Percentiles rank a stretch among this genome's conserved stretches.
phyloP scores from a whole-genome alignment of 139 green algal species.

The Tetradesmus lagerheimii region DNA sequence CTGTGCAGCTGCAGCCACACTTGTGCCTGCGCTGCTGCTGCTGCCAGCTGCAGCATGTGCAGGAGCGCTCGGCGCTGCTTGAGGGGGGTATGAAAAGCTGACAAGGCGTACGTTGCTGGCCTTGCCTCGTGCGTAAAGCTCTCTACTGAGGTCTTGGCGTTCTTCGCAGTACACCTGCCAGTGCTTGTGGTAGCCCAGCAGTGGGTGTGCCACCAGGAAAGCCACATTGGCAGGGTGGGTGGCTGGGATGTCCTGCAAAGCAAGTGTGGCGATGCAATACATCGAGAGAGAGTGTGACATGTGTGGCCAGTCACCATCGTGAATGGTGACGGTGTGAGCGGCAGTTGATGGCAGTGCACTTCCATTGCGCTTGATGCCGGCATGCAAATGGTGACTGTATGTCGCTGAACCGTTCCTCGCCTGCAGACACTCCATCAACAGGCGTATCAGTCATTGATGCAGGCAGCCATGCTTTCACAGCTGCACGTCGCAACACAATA shows the following conservation, averaged over 20 bases:
- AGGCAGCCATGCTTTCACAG: background rate
- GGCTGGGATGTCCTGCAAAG: background rate
- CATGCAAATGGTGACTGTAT: no score
- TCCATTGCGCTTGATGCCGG: no score
- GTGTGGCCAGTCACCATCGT: background rate
- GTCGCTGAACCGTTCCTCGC: no score
- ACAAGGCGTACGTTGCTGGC: background rate
- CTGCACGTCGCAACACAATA: no score
- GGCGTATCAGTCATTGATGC: background rate
- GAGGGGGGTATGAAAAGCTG: background rate
- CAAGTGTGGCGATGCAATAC: background rate
- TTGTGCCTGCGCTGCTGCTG: background rate
- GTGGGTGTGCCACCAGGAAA: slow-evolving; percentile 18
- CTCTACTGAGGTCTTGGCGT: background rate
- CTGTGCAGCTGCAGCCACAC: background rate
- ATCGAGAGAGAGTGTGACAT: background rate
- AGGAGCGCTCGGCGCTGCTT: background rate
- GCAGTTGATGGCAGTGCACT: no score
- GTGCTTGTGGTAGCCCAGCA: slow-evolving; percentile 21
- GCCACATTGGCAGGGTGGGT: background rate
- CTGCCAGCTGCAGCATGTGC: background rate
- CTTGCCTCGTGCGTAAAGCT: background rate
- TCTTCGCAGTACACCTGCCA: slow-evolving; percentile 19
- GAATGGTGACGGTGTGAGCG: background rate
- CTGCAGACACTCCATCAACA: no score